Evolutionary conservation across 202 grass and related monocot genomes (phyloP), one percentile per base, ranked within the genome.

Genomic region (Elaeis oleifera): DNA sequence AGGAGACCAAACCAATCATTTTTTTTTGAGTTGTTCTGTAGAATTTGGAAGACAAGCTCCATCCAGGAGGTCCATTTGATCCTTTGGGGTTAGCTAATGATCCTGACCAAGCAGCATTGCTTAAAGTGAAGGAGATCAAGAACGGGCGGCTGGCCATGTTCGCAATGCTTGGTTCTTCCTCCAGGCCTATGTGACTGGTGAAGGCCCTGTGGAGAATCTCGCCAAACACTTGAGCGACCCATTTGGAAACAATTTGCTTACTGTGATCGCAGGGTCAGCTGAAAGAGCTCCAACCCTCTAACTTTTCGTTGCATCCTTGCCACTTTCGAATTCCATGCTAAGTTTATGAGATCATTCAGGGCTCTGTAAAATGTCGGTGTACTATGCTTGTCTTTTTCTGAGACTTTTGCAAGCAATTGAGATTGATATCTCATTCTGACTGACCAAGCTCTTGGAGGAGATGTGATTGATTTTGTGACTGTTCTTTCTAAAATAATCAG

Each of bases 51-150:
- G 94, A 99, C 84, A 86, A 76, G 58, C 85, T 99, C 26, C 94
- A 99, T 75, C 94, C 94, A 0, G 88, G 94, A 13, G 94, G 88
- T 18, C 94, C 94, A 17, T 99, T 99, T 58, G 88, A 99, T 80
- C 94, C 94, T 0, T 73, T 89, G 23, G 94, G 88, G 25, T 66
- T 99, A 0, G 94, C 88, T 6, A 82, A 64, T 54, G 88, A 99
- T 79, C 94, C 94, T 2, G 94, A 94, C 80, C 94, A 99, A 72
- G 88, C 88, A 1, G 94, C 94, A 6, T 49, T 99, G 50, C 85
- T 99, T 54, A 99, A 99, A 68, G 94, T 97, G 63, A 97, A 97
- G 82, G 94, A 97, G 79, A 97, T 97, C 79, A 97, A 97, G 88
- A 97, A 97, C 18, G 94, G 94, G 0, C 59, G 94, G 61, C 72